Conservation (phyloP, 2,329 filamentous ascomycete genomes). For the Fusarium burgessii region DNA sequence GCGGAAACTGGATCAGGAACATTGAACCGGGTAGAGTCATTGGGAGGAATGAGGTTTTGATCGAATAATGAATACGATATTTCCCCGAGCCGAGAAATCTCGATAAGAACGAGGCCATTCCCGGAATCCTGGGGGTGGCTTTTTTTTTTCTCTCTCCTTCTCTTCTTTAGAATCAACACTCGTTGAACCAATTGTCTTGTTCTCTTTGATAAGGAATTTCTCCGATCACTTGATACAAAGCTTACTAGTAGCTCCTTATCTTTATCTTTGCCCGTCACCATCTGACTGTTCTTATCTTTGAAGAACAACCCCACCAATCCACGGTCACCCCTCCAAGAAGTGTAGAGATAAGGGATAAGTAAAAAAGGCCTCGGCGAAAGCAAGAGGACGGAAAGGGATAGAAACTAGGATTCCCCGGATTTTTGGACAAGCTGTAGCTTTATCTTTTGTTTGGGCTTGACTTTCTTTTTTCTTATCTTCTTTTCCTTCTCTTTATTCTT, state of each 20-base stretch:
- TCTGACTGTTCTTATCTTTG: slow-evolving; percentile 37
- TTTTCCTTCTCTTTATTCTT: slow-evolving; percentile 19
- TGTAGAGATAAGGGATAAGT: slow-evolving; percentile 44
- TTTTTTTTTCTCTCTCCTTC: neutral
- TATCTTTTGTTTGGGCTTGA: slow-evolving; percentile 12
- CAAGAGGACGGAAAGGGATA: slow-evolving; percentile 1
- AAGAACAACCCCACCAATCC: slow-evolving; percentile 42
- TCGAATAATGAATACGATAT: slow-evolving; percentile 30
- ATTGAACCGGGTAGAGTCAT: slow-evolving; percentile 2
- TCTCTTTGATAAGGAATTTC: slow-evolving; percentile 20
- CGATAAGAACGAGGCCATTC: slow-evolving; percentile 31
- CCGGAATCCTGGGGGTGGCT: slow-evolving; percentile 26
- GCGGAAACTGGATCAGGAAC: neutral
- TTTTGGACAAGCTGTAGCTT: slow-evolving; percentile 18
- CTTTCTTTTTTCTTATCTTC: slow-evolving; percentile 12
- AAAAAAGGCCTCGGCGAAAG: slow-evolving; percentile 11
- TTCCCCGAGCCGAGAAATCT: slow-evolving; percentile 17
- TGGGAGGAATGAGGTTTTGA: slow-evolving; percentile 22
- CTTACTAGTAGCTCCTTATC: slow-evolving; percentile 15
- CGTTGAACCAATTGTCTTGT: slow-evolving; percentile 2
- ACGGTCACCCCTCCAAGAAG: slow-evolving; percentile 12
- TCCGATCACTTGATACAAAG: slow-evolving; percentile 11
- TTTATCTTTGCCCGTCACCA: neutral
- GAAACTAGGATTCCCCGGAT: slow-evolving; percentile 27
- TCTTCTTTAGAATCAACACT: slow-evolving; percentile 19